Base-by-base conservation (phyloP, 495 filamentous ascomycete species). In the Annulohypoxylon bovei region DNA sequence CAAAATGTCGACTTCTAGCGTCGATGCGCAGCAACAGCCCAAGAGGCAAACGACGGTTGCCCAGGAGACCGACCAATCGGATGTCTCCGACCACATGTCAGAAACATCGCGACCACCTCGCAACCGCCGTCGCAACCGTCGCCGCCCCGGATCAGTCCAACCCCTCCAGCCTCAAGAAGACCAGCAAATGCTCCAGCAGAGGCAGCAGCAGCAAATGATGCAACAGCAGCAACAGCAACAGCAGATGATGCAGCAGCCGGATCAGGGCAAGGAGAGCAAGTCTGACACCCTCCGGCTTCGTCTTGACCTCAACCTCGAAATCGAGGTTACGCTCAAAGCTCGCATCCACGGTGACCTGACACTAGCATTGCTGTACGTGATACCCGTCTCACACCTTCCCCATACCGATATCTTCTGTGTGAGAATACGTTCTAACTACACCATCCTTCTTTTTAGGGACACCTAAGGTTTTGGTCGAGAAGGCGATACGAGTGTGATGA, bases 271-370 rank as follows among this genome's bases (percentile, higher is more conserved):
- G 5, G 70, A 71, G 0, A 80, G 78, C 18, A 83, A 84, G 28
- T 83, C 79, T 8, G 89, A 93, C 72, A 89, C 93, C 72, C 76
- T 95, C 61, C 79, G 88, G 40, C 75, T 95, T 73, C 81, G 92
- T 60, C 77, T 96, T 67, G 92, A 95, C 76, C 75, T 95, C 37
- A 94, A 95, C 79, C 77, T 96, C 33, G 92, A 95, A 75, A 88
- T 95, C 70, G 90, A 94, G 81, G 87, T 96, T 25, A 88, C 93
- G 70, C 82, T 96, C 20, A 93, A 93, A 83, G 93, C 93, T 6
- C 93, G 92, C 81, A 92, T 96, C 75, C 89, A 94, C 72, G 91
- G 93, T 73, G 93, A 95, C 85, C 79, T 95, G 71, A 94, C 92
- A 12, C 74, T 96, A 65, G 90, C 89, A 42, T 83, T 96, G 70